phyloP scores from a whole-genome alignment of 1,139 yeast species.

The Yamadazyma diddensiae region DNA sequence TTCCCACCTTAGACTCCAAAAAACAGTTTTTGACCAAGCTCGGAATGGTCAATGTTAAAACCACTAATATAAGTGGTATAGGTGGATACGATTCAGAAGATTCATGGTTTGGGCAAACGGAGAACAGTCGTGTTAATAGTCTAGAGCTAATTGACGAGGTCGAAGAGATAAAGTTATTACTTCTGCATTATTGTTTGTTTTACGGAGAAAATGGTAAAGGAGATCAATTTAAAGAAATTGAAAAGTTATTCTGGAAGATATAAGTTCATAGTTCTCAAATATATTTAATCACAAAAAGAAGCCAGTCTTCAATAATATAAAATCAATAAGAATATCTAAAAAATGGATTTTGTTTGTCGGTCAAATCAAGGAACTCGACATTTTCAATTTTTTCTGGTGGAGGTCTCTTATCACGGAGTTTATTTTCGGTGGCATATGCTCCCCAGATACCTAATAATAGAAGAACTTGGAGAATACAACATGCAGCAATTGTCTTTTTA shows the following conservation, averaged over 20 bases:
- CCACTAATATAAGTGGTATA: slow-evolving; percentile 59
- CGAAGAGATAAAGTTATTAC: slow-evolving; percentile 75
- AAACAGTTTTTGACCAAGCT: slow-evolving; percentile 29
- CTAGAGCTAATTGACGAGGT: slow-evolving; percentile 86
- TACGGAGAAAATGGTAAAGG: slow-evolving; percentile 18
- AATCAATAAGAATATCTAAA: slow-evolving; percentile 40
- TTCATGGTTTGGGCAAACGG: slow-evolving; percentile 48
- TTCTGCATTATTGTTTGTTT: slow-evolving; percentile 67
- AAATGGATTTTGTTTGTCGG: slow-evolving; percentile 62
- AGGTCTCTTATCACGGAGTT: slow-evolving; percentile 21
- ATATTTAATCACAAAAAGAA: no score
- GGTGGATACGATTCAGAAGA: slow-evolving; percentile 45
- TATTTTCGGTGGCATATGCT: slow-evolving; percentile 27
- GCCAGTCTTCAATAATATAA: no score
- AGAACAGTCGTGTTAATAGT: slow-evolving; percentile 49
- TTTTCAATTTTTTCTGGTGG: slow-evolving; percentile 30
- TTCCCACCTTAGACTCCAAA: slow-evolving; percentile 43
- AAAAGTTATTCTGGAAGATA: slow-evolving; percentile 5
- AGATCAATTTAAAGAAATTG: slow-evolving; percentile 1
- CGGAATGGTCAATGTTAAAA: slow-evolving; percentile 20
- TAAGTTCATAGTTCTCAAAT: no score
- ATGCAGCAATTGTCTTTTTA: slow-evolving; percentile 32
- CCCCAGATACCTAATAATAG: slow-evolving; percentile 22
- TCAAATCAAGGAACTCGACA: slow-evolving; percentile 57
- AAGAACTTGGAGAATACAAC: slow-evolving; percentile 22